Evolutionary conservation across 352 stramenopile genomes (phyloP), one percentile per base, ranked within the genome.

Genomic region (Phytophthora hybrid): DNA sequence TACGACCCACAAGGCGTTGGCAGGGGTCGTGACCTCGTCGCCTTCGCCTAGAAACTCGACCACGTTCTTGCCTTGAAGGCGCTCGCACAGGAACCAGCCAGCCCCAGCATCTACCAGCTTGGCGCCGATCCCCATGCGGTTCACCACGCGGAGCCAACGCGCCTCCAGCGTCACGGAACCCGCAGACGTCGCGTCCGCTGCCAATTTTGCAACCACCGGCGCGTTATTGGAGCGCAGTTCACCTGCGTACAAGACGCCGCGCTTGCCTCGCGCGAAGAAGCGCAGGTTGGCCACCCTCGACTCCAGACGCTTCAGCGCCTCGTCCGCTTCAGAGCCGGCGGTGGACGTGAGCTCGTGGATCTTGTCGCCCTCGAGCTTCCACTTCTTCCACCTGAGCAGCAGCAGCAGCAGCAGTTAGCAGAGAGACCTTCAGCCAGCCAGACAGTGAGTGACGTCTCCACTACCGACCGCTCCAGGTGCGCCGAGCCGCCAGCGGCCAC

Each of bases 201-300:
- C 73, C 21, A 91, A 76, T 69, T 93, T 93, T 18, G 79, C 82
- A 34, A 93, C 85, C 52, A 92, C 83, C 1, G 61, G 44, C 19
- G 32, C 19, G 11, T 59, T 49, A 4, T 32, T 69, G 5, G 23
- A 64, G 9, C 65, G 62, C 46, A 81, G 47, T 61, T 83, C 64
- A 16, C 79, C 85, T 1, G 80, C 75, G 46, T 89, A 91, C 21
- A 93, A 46, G 9, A 93, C 80, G 21, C 83, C 85, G 16, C 85
- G 85, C 57, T 93, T 93, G 34, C 85, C 85, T 4, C 85, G 76
- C 16, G 85, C 83, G 61, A 93, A 93, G 77, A 93, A 93, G 52
- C 68, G 76, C 52, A 88, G 46, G 21, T 82, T 76, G 13, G 49
- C 34, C 21, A 86, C 74, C 52, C 58, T 75, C 18, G 41, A 46